phyloP scores from a whole-genome alignment of 2,329 filamentous ascomycete species.

The Monilinia aucupariae region DNA sequence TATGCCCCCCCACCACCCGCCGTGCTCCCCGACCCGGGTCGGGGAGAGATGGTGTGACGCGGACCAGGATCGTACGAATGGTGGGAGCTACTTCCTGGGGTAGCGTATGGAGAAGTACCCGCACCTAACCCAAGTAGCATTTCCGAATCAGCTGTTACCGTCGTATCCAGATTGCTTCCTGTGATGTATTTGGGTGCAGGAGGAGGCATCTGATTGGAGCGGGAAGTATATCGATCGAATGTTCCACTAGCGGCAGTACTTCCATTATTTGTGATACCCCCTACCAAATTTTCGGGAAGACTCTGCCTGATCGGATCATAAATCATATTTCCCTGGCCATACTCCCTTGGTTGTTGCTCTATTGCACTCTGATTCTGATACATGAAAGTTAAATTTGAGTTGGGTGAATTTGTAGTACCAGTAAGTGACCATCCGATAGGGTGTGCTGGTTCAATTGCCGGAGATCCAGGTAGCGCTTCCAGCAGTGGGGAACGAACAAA shows the following conservation, averaged over 20 bases:
- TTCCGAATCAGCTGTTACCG: conserved; percentile 42
- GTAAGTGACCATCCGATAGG: conserved; percentile 83
- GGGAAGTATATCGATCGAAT: conserved; percentile 22
- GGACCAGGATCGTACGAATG: conserved; percentile 20
- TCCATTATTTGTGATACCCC: conserved; percentile 41
- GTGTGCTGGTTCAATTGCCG: conserved; percentile 41
- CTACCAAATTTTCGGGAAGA: conserved; percentile 42
- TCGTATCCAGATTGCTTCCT: conserved; percentile 32
- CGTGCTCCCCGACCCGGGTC: not conserved
- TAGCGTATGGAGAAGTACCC: conserved; percentile 39
- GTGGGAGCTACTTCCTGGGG: conserved; percentile 17
- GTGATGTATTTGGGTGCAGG: conserved; percentile 35
- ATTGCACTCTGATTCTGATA: conserved; percentile 43
- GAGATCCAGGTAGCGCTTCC: conserved; percentile 42
- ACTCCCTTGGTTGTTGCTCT: conserved; percentile 38
- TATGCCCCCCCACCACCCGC: not conserved
- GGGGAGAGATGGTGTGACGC: conserved; percentile 11
- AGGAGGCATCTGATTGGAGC: conserved; percentile 28
- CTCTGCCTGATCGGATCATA: conserved; percentile 56
- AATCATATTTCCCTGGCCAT: conserved; percentile 50
- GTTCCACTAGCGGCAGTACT: conserved; percentile 40
- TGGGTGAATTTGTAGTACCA: conserved; percentile 79
- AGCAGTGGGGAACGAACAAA: conserved; percentile 41
- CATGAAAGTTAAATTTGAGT: conserved; percentile 74
- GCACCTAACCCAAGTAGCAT: conserved; percentile 44